Evolutionary conservation across 106 monocot species (phyloP), one percentile per base, ranked within the genome.

Genomic region (Acorus calamus): DNA sequence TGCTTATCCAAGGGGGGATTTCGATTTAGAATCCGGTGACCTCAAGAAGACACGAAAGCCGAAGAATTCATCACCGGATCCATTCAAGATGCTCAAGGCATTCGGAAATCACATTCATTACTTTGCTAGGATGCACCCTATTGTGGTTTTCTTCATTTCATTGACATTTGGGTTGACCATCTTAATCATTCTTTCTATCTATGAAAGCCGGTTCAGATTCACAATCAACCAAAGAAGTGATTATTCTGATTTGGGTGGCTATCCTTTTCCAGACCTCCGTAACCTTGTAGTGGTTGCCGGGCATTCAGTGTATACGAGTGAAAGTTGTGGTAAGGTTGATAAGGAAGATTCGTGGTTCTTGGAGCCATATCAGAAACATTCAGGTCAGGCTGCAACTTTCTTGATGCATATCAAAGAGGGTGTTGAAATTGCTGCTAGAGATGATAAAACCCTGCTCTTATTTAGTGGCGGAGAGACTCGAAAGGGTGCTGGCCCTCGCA

Each of bases 381-480:
- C 71, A 3, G 98, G 98, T 7, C 98, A 92, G 67, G 98, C 88
- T 55, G 75, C 92, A 42, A 92, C 92, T 2, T 99, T 99, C 55
- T 44, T 99, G 47, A 56, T 79, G 6, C 98, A 99, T 76, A 88
- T 99, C 60, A 80, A 79, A 65, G 77, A 83, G 6, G 98, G 98
- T 8, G 83, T 88, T 57, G 83, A 81, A 57, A 73, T 78, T 75
- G 83, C 85, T 45, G 80, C 77, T 8, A 83, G 71, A 46, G 98
- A 99, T 72, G 79, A 85, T 42, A 68, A 55, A 4, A 80, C 98
- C 51, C 92, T 99, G 58, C 83, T 99, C 63, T 76, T 99, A 49
- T 99, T 99, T 69, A 99, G 98, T 78, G 98, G 98, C 42, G 92
- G 98, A 6, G 98, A 99, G 77, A 99, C 98, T 54, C 68, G 98